phyloP scores from a whole-genome alignment of 2,329 filamentous ascomycete genomes.

The Aspergillus ochraceus region DNA sequence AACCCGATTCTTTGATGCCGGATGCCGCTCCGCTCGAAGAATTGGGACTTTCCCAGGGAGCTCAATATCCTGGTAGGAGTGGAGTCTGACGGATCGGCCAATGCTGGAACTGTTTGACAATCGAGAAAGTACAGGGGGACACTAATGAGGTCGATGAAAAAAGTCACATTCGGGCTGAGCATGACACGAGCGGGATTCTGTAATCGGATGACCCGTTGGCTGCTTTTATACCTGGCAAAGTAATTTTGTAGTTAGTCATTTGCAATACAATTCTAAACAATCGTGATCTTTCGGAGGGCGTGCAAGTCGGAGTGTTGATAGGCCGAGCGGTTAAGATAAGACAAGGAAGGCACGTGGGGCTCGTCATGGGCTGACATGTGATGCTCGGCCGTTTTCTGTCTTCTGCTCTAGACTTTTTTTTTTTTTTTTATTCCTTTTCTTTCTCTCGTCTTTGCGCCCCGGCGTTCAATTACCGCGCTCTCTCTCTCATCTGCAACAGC shows the following conservation, averaged over 20 bases:
- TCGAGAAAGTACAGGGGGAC: not conserved
- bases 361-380: constrained; percentile 20
- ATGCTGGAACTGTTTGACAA: not conserved
- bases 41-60: not conserved
- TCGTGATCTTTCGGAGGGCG: not conserved
- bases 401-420: constrained; percentile 5
- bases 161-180: not conserved
- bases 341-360: not conserved
- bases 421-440: not conserved
- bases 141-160: not conserved
- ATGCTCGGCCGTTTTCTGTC: constrained; percentile 18
- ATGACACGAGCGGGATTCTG: not conserved
- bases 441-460: not conserved
- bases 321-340: not conserved
- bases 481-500: not conserved
- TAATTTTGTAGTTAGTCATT: not conserved
- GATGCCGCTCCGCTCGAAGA: constrained; percentile 10
- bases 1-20: constrained; percentile 11
- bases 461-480: not conserved
- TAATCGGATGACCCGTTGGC: not conserved
- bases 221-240: not conserved
- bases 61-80: constrained; percentile 1
- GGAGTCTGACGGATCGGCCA: not conserved
- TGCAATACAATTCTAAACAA: not conserved
- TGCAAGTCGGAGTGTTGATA: not conserved